These are phyloP conservation scores for Huntiella moniliformis DNA, from an alignment of 2,329 filamentous ascomycete genomes.

Conservation along the genomic window DNA sequence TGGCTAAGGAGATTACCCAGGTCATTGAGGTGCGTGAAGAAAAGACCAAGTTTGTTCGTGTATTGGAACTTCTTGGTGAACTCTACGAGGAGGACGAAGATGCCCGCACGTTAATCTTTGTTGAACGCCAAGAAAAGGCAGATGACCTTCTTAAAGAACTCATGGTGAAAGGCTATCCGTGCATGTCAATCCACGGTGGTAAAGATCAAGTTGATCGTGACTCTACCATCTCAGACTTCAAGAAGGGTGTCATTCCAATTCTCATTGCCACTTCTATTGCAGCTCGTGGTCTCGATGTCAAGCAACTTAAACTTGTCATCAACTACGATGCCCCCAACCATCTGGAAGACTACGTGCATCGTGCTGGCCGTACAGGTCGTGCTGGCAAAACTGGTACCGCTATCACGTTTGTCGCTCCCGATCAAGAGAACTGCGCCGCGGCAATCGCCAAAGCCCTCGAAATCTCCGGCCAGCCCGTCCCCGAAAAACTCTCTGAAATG, in stretches of 20 bases:
- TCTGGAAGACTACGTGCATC: conserved; percentile 89
- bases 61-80: conserved; percentile 73
- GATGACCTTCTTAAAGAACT: conserved; percentile 63
- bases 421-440: conserved; percentile 77
- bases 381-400: conserved; percentile 90
- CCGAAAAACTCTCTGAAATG: conserved; percentile 48
- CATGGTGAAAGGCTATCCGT: conserved; percentile 70
- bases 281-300: conserved; percentile 85
- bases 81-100: conserved; percentile 78
- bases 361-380: conserved; percentile 80
- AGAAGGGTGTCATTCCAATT: conserved; percentile 73
- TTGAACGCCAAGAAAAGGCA: conserved; percentile 78
- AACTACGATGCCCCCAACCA: conserved; percentile 93
- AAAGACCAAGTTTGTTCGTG: conserved; percentile 61
- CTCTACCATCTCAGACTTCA: conserved; percentile 84
- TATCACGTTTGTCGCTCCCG: conserved; percentile 80
- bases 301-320: conserved; percentile 86
- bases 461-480: conserved; percentile 71
- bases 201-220: conserved; percentile 89
- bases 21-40: conserved; percentile 76
- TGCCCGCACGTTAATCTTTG: conserved; percentile 74
- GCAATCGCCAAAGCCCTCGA: conserved; percentile 84
- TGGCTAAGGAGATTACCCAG: conserved; percentile 83
- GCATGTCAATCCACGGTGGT: conserved; percentile 83
- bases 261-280: conserved; percentile 91